These are phyloP conservation scores for Penicillium fuscoglaucum DNA, from an alignment of 2,329 filamentous ascomycete species.

Conservation along the genomic window DNA sequence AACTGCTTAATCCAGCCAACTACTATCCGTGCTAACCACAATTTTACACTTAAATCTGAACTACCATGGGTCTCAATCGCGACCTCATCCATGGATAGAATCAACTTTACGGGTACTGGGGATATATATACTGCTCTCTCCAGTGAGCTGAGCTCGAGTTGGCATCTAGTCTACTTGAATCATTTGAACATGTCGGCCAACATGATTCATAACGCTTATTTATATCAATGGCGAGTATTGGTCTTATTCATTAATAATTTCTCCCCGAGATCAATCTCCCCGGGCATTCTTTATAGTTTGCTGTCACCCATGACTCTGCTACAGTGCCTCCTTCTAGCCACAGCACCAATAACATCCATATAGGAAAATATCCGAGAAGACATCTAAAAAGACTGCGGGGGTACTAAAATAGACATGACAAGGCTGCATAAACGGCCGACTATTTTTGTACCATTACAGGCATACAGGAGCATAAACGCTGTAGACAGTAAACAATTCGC, in stretches of 20 bases:
- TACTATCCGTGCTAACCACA: neutral
- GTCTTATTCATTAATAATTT: too few relatives aligned
- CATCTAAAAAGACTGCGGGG: neutral
- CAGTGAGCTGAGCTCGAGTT: neutral
- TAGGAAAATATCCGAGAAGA: neutral
- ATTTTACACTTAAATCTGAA: neutral
- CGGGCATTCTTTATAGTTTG: neutral
- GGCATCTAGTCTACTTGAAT: neutral
- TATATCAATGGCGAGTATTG: neutral
- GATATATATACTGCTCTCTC: neutral
- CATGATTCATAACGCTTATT: neutral
- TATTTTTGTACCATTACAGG: neutral
- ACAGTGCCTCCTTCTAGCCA: neutral
- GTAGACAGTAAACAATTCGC: neutral
- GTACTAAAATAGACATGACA: neutral
- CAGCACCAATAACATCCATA: neutral
- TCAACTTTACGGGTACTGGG: neutral
- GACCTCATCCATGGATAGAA: neutral
- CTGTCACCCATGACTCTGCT: neutral
- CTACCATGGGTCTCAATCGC: neutral
- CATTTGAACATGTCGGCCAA: neutral
- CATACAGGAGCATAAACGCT: neutral
- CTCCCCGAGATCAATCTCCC: too few relatives aligned
- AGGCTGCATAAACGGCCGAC: neutral
- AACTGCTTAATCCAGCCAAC: neutral